Evolutionary conservation across 2,329 filamentous ascomycete genomes (phyloP), one percentile per base, ranked within the genome.

Genomic region (Botrytis galanthina): DNA sequence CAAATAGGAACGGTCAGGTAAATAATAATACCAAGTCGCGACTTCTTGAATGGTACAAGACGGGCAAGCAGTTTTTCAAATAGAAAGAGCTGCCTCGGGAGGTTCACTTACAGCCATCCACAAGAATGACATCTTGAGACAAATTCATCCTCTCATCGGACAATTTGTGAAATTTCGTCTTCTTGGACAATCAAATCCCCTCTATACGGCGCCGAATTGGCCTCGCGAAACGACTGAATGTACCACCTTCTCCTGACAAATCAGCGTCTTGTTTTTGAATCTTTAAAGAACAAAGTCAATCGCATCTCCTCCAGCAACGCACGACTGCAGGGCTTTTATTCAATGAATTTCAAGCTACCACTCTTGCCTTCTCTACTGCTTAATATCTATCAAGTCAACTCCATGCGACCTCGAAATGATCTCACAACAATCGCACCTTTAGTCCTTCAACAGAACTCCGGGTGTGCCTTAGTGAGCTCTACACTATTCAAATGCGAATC

Each of bases 401-500:
- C 42, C 44, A 29, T 63, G 42, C 69, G n/a, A 64, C 39, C 7
- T 37, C 70, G 44, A 64, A 39, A 70, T 48, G 51, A 60, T 68
- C 10, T 51, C 59, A n/a, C 69, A 57, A 46, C 57, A 32, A 72
- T 44, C 59, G 73, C 51, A 57, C 57, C 71, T 9, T 44, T 44
- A 42, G 54, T 74, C 37, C 75, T 79, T 26, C 73, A 73, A 57
- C 54, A 74, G 44, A 75, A 77, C 29, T 57, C 73, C 22, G 70
- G 67, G 5, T 79, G 78, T 37, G 29, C 66, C 18, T 35, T 77
- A 1, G 60, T 78, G 7, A 76, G 78, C 12, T 70, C 75, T 70
- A 75, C 77, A 8, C 75, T 80, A 20, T 73, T 70, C 4, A 76
- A 76, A 44, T 80, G 78, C 75, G 71, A 69, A 29, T 76, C 73